Base-by-base conservation (phyloP, 306 rosid species). In the Quercus robur region DNA sequence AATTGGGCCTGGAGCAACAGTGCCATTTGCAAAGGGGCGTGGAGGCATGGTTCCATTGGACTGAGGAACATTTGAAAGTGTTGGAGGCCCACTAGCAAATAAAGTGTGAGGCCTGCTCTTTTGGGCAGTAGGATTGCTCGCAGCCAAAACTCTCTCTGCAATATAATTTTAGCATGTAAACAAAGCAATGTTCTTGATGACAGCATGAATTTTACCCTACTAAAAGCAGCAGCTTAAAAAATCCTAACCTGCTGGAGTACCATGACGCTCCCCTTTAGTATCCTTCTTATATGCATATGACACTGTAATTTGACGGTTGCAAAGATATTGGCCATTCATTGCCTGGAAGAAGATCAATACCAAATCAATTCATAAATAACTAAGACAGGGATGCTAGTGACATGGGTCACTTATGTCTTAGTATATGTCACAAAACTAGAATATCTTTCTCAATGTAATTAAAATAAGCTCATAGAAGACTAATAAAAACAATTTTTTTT, bases 281-380 rank as follows among this genome's bases (percentile, higher is more conserved):
- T 95, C 99, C 84, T 95, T 95, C 91, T 96, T 96, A 58, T 96
- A 96, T 44, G 99, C 99, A 81, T 96, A 96, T 19, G 99, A 96
- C 54, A 96, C 99, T 35, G 98, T 91, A 84, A 96, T 93, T 84
- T 96, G 99, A 72, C 98, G 98, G 75, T 96, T 96, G 91, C 99
- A 96, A 51, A 96, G 94, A 87, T 96, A 96, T 51, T 96, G 99
- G 18, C 99, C 98, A 80, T 87, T 96, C 99, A 96, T 96, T 69
- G 99, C 97, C 99, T 96, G 71, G 20, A 77, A 33, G 75, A 78
- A 74, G 51, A 58, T 46, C 77, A 55, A 58, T 38, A 46, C 33
- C 26, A 54, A 38, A 31, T 78, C 38, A 44, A 80, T 26, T 31
- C 26, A 28, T 35, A 19, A 8, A 68, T 19, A 9, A 67, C 19